Evolutionary conservation across 1,284 basidiomycete genomes (phyloP).

Genomic region (Moesziomyces parantarcticus): DNA sequence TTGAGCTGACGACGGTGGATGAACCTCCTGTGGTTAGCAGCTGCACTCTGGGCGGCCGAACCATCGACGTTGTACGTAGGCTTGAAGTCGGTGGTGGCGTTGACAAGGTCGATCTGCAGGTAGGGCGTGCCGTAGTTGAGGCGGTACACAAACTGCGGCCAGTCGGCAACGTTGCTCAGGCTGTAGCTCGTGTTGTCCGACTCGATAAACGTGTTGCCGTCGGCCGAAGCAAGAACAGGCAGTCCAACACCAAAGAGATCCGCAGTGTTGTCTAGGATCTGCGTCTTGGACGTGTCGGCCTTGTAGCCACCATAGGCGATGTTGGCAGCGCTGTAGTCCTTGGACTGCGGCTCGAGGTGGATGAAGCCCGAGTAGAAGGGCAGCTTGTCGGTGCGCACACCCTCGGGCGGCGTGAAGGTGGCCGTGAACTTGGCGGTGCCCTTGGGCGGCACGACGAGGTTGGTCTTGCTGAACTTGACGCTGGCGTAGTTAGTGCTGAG

Average conservation of each 20-base stretch:
- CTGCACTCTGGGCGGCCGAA: slow-evolving; percentile 4
- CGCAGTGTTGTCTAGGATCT: slow-evolving; percentile 46
- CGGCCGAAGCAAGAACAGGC: slow-evolving; percentile 36
- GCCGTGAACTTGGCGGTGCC: slow-evolving; percentile 64
- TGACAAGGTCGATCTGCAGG: slow-evolving; percentile 42
- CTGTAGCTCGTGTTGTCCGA: slow-evolving; percentile 32
- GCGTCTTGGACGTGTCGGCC: slow-evolving; percentile 35
- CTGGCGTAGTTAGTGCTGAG: slow-evolving; percentile 70
- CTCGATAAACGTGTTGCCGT: slow-evolving; percentile 37
- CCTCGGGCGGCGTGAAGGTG: slow-evolving; percentile 70
- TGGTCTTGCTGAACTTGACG: slow-evolving; percentile 69
- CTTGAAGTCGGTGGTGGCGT: slow-evolving; percentile 30
- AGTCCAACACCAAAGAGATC: slow-evolving; percentile 44
- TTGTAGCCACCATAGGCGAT: slow-evolving; percentile 52
- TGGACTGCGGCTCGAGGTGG: slow-evolving; percentile 67
- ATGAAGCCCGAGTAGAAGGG: slow-evolving; percentile 76
- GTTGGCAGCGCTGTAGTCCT: slow-evolving; percentile 30
- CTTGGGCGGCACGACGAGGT: slow-evolving; percentile 68
- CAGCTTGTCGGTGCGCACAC: slow-evolving; percentile 71
- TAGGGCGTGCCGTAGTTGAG: slow-evolving; percentile 47
- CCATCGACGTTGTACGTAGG: slow-evolving; percentile 39
- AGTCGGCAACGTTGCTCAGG: slow-evolving; percentile 20
- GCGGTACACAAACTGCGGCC: slow-evolving; percentile 47
- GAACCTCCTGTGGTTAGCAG: slow-evolving; percentile 32
- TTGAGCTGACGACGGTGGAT: slow-evolving; percentile 29